These are phyloP conservation scores for Starmerella sp. DNA, from an alignment of 805 yeast species.

Conservation along the genomic window DNA sequence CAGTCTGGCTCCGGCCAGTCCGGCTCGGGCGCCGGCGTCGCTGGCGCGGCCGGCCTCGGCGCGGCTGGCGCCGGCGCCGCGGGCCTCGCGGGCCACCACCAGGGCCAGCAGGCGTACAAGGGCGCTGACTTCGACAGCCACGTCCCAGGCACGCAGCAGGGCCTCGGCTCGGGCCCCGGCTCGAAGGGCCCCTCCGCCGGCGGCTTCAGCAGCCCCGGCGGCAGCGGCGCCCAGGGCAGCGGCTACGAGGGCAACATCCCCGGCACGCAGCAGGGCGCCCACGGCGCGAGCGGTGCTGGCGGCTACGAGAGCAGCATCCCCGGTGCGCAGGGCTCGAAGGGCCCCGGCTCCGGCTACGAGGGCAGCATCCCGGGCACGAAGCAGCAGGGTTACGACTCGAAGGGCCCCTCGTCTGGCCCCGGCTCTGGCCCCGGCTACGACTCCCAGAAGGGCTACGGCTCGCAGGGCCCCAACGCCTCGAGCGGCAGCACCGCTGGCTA, in stretches of 20 bases:
- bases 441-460: neutral
- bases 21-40: conserved; percentile 12
- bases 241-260: neutral
- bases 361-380: neutral
- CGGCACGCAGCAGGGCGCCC: too few relatives aligned
- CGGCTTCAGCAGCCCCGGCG: neutral
- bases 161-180: neutral
- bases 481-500: neutral
- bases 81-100: conserved; percentile 7
- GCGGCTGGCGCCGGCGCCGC: conserved; percentile 18
- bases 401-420: too few relatives aligned
- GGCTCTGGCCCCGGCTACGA: neutral
- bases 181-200: neutral
- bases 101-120: neutral
- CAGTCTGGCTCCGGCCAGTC: neutral
- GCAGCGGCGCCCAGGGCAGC: neutral
- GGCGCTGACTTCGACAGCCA: neutral
- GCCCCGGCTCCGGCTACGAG: neutral
- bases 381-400: neutral
- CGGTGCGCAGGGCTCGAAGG: too few relatives aligned
- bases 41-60: neutral
- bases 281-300: too few relatives aligned
- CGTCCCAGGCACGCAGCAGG: neutral
- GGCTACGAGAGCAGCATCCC: too few relatives aligned
- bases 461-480: neutral